Conservation (phyloP, 805 yeast genomes). For the Candida takata region DNA sequence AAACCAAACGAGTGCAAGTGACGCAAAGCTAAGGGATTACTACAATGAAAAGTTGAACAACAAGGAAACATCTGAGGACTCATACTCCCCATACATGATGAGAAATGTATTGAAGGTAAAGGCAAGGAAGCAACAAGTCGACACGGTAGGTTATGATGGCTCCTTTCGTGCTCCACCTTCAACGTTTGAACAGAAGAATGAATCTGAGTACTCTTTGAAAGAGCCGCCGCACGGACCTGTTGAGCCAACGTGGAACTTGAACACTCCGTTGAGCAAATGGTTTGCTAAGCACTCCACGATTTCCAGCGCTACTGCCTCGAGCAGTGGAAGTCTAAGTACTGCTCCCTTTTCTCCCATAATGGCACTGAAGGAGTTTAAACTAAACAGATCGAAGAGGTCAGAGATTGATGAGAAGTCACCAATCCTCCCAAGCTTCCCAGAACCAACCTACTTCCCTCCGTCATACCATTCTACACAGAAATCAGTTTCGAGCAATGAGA, state of each 20-base stretch:
- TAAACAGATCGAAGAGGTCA: slow-evolving; percentile 10
- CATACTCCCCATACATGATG: slow-evolving; percentile 9
- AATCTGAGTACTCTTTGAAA: slow-evolving; percentile 17
- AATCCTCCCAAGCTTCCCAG: slow-evolving; percentile 20
- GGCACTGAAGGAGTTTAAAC: slow-evolving; percentile 20
- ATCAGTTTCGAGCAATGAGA: slow-evolving; percentile 4
- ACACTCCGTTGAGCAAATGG: slow-evolving; percentile 24
- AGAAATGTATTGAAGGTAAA: slow-evolving; percentile 13
- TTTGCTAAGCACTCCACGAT: slow-evolving; percentile 17
- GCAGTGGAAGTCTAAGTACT: slow-evolving; percentile 19
- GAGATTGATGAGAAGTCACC: slow-evolving; percentile 15
- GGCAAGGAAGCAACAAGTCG: slow-evolving; percentile 1
- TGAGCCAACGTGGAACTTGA: slow-evolving; percentile 18
- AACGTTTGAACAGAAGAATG: not conserved
- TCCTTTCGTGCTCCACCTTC: not conserved
- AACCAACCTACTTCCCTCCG: slow-evolving; percentile 7
- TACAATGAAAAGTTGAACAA: slow-evolving; percentile 23
- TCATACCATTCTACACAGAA: slow-evolving; percentile 4
- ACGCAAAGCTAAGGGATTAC: slow-evolving; percentile 7
- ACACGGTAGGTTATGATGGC: not conserved
- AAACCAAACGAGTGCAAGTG: slow-evolving; percentile 3
- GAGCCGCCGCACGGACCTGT: slow-evolving; percentile 10
- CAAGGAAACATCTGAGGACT: slow-evolving; percentile 6
- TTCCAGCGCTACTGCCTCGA: slow-evolving; percentile 1
- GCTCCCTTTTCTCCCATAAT: slow-evolving; percentile 20